These are phyloP conservation scores for Suillus alpinus DNA, from an alignment of 768 basidiomycete genomes.

Conservation along the genomic window DNA sequence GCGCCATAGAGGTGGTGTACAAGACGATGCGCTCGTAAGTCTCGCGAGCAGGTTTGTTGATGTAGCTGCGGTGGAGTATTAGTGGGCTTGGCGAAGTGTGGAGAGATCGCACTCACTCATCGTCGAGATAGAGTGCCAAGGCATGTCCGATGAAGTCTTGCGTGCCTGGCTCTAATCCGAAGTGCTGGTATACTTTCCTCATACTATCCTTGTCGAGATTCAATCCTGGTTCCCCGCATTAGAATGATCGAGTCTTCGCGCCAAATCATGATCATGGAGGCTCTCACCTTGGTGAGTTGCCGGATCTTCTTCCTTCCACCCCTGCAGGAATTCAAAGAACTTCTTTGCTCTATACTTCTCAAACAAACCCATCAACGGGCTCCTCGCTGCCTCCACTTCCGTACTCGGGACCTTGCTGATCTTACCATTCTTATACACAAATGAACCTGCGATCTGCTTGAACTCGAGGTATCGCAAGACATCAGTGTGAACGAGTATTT, in stretches of 20 bases:
- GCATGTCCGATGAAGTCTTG: conserved; percentile 99
- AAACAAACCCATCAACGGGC: conserved; percentile 97
- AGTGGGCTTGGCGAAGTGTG: conserved; percentile 2
- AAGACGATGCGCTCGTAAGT: conserved; percentile 94
- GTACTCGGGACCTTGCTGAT: conserved; percentile 98
- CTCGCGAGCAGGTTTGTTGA: conserved; percentile 85
- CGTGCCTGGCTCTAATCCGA: conserved; percentile 94
- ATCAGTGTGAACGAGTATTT: conserved; percentile 98
- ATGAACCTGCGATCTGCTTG: conserved; percentile 99
- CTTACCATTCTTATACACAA: conserved; percentile 93
- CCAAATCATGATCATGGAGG: not conserved
- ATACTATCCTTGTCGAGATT: conserved; percentile 89
- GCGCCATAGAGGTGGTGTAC: conserved; percentile 98
- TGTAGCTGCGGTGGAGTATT: conserved; percentile 60
- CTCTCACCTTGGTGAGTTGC: conserved; percentile 87
- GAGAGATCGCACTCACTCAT: conserved; percentile 65
- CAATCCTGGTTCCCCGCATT: conserved; percentile 50
- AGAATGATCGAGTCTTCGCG: conserved; percentile 3
- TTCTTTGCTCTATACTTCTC: conserved; percentile 98
- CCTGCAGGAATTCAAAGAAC: conserved; percentile 96
- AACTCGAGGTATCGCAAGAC: conserved; percentile 99
- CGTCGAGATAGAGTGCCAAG: conserved; percentile 97
- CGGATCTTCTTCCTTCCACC: conserved; percentile 95
- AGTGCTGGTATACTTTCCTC: conserved; percentile 94
- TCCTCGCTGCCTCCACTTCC: conserved; percentile 94